Percentiles rank a stretch among this genome's conserved stretches.
Evolutionary conservation across 345 rosid genomes (phyloP).

Genomic region (Erucastrum elatum): DNA sequence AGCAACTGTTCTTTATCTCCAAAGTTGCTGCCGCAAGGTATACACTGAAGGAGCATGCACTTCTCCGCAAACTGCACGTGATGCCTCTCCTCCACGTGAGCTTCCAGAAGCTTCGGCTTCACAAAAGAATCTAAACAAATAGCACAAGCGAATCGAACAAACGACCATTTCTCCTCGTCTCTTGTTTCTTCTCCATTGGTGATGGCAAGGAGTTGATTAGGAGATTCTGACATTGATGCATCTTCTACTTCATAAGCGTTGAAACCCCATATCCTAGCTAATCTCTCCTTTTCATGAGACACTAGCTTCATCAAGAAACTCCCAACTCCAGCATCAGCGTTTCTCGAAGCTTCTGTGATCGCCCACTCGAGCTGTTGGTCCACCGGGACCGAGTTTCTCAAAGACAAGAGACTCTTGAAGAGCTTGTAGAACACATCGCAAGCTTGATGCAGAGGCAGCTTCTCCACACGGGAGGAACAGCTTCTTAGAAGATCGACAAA

Average conservation of each 20-base stretch:
- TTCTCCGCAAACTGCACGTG: constrained; percentile 88
- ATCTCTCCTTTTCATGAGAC: constrained; percentile 71
- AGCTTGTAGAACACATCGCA: constrained; percentile 96
- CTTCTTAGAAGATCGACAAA: constrained; percentile 69
- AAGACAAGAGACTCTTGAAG: constrained; percentile 82
- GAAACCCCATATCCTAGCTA: constrained; percentile 74
- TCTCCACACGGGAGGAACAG: constrained; percentile 64
- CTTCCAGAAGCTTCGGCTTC: constrained; percentile 66
- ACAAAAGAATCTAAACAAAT: constrained; percentile 94
- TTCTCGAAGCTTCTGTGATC: constrained; percentile 80
- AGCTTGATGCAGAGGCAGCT: constrained; percentile 78
- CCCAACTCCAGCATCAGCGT: constrained; percentile 51
- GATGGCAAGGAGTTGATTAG: constrained; percentile 45
- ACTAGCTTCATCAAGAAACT: constrained; percentile 73
- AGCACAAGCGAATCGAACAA: constrained; percentile 90
- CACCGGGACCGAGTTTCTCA: constrained; percentile 90
- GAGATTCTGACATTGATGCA: constrained; percentile 43
- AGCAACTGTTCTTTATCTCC: constrained; percentile 83
- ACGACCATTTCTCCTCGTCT: constrained; percentile 80
- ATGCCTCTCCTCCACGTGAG: constrained; percentile 94
- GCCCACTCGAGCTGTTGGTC: constrained; percentile 97
- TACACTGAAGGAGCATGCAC: constrained; percentile 96
- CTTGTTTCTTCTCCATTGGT: constrained; percentile 43
- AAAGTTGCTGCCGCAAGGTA: constrained; percentile 88
- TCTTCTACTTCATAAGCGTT: constrained; percentile 39